Evolutionary conservation across 306 rosid genomes (phyloP).

Genomic region (Prinsepia uniflora): DNA sequence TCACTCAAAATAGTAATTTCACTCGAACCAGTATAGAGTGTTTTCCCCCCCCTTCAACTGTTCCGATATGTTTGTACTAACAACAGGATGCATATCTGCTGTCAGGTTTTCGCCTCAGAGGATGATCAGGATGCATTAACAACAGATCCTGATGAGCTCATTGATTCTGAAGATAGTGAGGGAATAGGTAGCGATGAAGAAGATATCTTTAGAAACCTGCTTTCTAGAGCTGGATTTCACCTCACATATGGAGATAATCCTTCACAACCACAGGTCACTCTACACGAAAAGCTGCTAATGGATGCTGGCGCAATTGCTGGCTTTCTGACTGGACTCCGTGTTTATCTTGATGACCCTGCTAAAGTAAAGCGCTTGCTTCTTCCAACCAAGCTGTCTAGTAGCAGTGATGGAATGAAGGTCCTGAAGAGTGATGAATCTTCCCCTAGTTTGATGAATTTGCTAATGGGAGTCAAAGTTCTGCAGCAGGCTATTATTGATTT

Average conservation of each 20-base stretch:
- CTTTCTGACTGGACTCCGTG: slow-evolving; percentile 94
- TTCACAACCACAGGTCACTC: slow-evolving; percentile 92
- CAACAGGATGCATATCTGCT: slow-evolving; percentile 7
- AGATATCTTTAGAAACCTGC: slow-evolving; percentile 91
- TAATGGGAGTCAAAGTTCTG: slow-evolving; percentile 97
- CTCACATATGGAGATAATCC: slow-evolving; percentile 94
- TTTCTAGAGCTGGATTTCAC: slow-evolving; percentile 96
- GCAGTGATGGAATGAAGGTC: slow-evolving; percentile 75
- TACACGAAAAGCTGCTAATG: slow-evolving; percentile 91
- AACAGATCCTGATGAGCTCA: slow-evolving; percentile 92
- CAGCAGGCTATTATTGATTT: slow-evolving; percentile 98
- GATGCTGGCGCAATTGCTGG: slow-evolving; percentile 99
- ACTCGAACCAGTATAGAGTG: neutral
- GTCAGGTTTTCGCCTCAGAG: slow-evolving; percentile 90
- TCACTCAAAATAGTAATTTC: neutral
- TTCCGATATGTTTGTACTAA: neutral
- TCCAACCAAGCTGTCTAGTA: slow-evolving; percentile 85
- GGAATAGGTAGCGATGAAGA: slow-evolving; percentile 98
- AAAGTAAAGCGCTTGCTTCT: slow-evolving; percentile 97
- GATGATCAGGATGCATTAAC: slow-evolving; percentile 98
- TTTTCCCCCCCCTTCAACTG: slow-evolving; percentile 11
- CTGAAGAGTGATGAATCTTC: slow-evolving; percentile 72
- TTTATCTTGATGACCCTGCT: slow-evolving; percentile 98
- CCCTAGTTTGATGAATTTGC: slow-evolving; percentile 96
- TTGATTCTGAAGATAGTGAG: slow-evolving; percentile 96